Percentiles rank a stretch among this genome's conserved stretches.
Conservation (phyloP, 78 protist genomes). For the Bigelowiella natans region DNA sequence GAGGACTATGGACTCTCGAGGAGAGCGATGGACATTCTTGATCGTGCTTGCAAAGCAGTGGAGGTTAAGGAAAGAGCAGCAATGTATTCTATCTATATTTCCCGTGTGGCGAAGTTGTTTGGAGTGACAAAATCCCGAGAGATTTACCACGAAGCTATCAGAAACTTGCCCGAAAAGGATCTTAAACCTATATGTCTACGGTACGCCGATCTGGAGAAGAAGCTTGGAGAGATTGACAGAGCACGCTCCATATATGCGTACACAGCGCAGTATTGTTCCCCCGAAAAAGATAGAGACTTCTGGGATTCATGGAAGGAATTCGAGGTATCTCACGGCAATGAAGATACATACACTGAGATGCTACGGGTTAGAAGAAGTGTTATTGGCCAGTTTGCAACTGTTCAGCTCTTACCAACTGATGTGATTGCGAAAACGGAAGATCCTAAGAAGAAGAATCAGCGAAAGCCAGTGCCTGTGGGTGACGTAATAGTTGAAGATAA, state of each 20-base stretch:
- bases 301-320: not conserved
- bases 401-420: not conserved
- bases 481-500: no score
- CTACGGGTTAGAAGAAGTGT: conserved; percentile 74
- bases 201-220: conserved; percentile 76
- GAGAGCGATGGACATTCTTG: not conserved
- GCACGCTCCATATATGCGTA: not conserved
- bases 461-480: no score
- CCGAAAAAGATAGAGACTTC: not conserved
- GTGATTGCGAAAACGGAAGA: not conserved
- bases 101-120: not conserved
- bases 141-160: not conserved
- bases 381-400: not conserved
- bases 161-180: not conserved
- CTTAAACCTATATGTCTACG: conserved; percentile 32
- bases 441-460: no score
- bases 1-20: conserved; percentile 42
- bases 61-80: not conserved
- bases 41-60: not conserved
- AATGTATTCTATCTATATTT: not conserved
- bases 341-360: conserved; percentile 88
- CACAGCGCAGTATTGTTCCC: not conserved
- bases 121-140: not conserved
- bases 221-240: not conserved
- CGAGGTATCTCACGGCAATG: conserved; percentile 75